phyloP scores from a whole-genome alignment of 176 grass and related monocot species.

The Aegilops umbellulata region DNA sequence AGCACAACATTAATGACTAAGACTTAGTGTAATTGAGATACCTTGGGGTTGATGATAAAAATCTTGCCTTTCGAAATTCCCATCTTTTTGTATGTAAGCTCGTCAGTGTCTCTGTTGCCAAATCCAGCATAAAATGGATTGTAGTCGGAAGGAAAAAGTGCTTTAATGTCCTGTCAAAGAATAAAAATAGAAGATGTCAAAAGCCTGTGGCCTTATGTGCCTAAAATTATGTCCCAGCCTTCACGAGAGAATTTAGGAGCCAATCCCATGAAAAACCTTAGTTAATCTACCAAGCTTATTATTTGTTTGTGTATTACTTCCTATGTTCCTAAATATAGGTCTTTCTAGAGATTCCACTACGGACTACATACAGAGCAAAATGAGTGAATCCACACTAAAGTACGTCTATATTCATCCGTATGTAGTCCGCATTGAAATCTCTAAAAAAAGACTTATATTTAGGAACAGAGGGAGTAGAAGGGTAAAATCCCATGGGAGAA shows the following conservation, averaged over 20 bases:
- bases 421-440: too few species aligned
- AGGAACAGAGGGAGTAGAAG: background rate
- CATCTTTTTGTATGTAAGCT: slow-evolving; percentile 95
- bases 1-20: background rate
- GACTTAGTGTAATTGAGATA: slow-evolving; percentile 21
- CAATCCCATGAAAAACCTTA: background rate
- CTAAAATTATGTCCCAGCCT: background rate
- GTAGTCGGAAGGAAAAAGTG: slow-evolving; percentile 92
- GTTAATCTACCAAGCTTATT: slow-evolving; percentile 5
- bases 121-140: slow-evolving; percentile 99
- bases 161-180: slow-evolving; percentile 88
- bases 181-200: slow-evolving; percentile 16
- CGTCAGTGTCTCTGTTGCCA: slow-evolving; percentile 97
- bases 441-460: too few species aligned
- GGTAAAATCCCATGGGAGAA: background rate
- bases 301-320: background rate
- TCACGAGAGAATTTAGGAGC: background rate
- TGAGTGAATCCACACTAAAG: too few species aligned
- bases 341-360: too few species aligned
- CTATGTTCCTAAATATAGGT: too few species aligned
- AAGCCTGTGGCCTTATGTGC: background rate
- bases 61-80: slow-evolving; percentile 99
- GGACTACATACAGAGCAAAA: too few species aligned
- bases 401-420: too few species aligned
- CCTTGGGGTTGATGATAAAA: slow-evolving; percentile 99